Base-by-base conservation (phyloP, 1,284 basidiomycete species). In the Clitocybe nebularis region DNA sequence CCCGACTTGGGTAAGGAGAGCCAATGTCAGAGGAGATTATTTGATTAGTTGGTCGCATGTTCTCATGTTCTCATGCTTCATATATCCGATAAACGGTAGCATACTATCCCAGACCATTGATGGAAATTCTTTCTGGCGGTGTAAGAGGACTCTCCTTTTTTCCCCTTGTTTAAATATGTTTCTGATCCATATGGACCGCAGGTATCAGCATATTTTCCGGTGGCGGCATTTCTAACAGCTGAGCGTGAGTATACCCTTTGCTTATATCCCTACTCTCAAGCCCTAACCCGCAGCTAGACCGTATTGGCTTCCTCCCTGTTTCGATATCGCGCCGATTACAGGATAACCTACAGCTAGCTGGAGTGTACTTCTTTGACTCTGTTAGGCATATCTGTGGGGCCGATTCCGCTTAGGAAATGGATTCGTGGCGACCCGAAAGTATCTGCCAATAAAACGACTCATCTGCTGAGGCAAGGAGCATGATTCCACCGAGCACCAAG, bases 101-200 rank as follows among this genome's bases (percentile, higher is more conserved):
- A 65, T 78, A 83, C n/a, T n/a, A 59, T 70, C 73, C 11, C 74
- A 81, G 73, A 82, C 82, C 61, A 67, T 70, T 2, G 77, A 78
- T 45, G 54, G 61, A 21, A 72, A 77, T 50, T 63, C 69, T 1
- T 81, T 69, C 57, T 82, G 75, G 70, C 82, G 79, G 79, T 81
- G 79, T 60, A 78, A 76, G 61, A 75, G 71, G 61, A 23, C 20
- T 24, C 11, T n/a, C n/a, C n/a, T n/a, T n/a, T n/a, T n/a, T n/a
- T n/a, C n/a, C n/a, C n/a, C n/a, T n/a, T n/a, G n/a, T n/a, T n/a
- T n/a, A n/a, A n/a, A n/a, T n/a, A n/a, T n/a, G n/a, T n/a, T n/a
- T n/a, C n/a, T n/a, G n/a, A n/a, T n/a, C n/a, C n/a, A n/a, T n/a
- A n/a, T n/a, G n/a, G n/a, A n/a, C n/a, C n/a, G n/a, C n/a, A 72